Conservation (phyloP, 2,329 filamentous ascomycete species). For the Fusarium xyrophilum region DNA sequence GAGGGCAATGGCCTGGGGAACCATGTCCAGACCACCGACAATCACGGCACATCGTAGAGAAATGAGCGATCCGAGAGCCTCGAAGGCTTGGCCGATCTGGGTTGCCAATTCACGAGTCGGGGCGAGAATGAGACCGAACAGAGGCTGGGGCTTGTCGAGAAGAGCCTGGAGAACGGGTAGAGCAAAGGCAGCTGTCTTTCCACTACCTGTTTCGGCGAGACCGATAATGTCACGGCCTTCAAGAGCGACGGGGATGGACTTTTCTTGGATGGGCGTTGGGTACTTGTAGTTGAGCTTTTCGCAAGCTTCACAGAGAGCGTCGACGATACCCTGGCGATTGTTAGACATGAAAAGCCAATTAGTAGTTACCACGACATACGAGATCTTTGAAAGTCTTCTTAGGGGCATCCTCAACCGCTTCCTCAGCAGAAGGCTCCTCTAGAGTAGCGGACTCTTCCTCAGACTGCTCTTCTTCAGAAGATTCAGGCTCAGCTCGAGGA, state of each 20-base stretch:
- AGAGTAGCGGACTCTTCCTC: conserved; percentile 48
- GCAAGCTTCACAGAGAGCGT: conserved; percentile 89
- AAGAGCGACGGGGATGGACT: conserved; percentile 83
- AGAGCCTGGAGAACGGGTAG: conserved; percentile 90
- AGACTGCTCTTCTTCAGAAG: conserved; percentile 25
- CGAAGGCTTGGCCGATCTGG: conserved; percentile 88
- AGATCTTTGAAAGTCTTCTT: conserved; percentile 76
- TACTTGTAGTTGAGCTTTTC: conserved; percentile 79
- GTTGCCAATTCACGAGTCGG: conserved; percentile 93
- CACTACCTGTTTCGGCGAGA: conserved; percentile 91
- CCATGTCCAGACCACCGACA: conserved; percentile 95
- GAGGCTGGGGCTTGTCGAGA: conserved; percentile 82
- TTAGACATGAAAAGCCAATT: conserved; percentile 13
- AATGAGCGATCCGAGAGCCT: conserved; percentile 85
- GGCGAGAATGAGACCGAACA: conserved; percentile 89
- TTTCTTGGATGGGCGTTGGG: conserved; percentile 87
- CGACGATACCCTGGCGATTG: conserved; percentile 72
- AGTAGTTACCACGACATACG: conserved; percentile 44
- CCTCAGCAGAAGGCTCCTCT: conserved; percentile 45
- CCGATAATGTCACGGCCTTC: conserved; percentile 88
- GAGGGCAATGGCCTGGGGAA: conserved; percentile 85
- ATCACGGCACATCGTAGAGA: conserved; percentile 86
- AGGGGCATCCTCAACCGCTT: conserved; percentile 41
- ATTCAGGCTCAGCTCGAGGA: conserved; percentile 25
- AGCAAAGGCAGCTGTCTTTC: conserved; percentile 95